Conservation (phyloP, 2,329 filamentous ascomycete species). For the Fusarium nisikadoi region DNA sequence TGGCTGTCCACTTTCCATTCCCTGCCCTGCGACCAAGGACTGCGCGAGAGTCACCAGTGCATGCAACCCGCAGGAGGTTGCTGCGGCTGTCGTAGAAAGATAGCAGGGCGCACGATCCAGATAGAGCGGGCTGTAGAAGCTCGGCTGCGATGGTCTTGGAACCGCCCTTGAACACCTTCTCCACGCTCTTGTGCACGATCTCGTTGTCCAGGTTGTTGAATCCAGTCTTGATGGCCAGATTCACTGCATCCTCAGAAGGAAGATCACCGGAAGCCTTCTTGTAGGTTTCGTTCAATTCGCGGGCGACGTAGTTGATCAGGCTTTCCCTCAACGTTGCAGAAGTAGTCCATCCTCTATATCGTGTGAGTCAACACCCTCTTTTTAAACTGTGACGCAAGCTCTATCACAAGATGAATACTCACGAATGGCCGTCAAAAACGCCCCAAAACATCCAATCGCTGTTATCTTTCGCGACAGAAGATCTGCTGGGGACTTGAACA, state of each 20-base stretch:
- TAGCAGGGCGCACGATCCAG: slow-evolving; percentile 95
- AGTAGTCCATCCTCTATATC: slow-evolving; percentile 89
- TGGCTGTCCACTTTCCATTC: slow-evolving; percentile 93
- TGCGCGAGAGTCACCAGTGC: slow-evolving; percentile 95
- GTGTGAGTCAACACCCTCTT: slow-evolving; percentile 13
- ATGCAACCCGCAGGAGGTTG: slow-evolving; percentile 91
- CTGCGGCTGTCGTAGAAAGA: slow-evolving; percentile 94
- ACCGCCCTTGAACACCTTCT: slow-evolving; percentile 88
- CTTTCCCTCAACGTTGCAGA: slow-evolving; percentile 94
- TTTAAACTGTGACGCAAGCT: background rate
- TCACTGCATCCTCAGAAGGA: slow-evolving; percentile 83
- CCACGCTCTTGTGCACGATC: slow-evolving; percentile 91
- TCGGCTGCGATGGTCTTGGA: slow-evolving; percentile 93
- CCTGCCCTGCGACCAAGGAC: slow-evolving; percentile 83
- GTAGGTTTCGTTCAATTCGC: slow-evolving; percentile 93
- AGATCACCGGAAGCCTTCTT: slow-evolving; percentile 72
- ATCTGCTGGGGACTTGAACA: slow-evolving; percentile 81
- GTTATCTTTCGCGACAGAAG: slow-evolving; percentile 58
- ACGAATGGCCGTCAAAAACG: slow-evolving; percentile 97
- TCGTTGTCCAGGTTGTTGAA: slow-evolving; percentile 92
- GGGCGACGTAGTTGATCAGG: slow-evolving; percentile 90
- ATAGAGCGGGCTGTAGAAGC: slow-evolving; percentile 89
- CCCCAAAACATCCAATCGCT: slow-evolving; percentile 99
- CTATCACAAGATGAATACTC: slow-evolving; percentile 49
- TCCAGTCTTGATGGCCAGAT: slow-evolving; percentile 90